phyloP scores from a whole-genome alignment of 2,329 filamentous ascomycete genomes.

The Penicillium sp. region DNA sequence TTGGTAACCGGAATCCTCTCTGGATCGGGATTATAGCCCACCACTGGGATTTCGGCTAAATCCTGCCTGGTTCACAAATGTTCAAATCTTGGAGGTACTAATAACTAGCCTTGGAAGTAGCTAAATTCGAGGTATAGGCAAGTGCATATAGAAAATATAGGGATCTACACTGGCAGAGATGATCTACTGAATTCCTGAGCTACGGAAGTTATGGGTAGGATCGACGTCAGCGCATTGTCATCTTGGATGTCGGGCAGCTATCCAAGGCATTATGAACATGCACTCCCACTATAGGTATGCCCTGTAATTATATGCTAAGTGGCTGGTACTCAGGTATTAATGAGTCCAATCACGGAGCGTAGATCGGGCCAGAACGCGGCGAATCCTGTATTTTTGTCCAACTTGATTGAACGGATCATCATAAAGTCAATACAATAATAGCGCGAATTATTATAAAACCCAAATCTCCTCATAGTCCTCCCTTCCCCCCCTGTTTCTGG shows the following conservation, averaged over 20 bases:
- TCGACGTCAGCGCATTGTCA: conserved; percentile 18
- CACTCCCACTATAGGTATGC: neutral
- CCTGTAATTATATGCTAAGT: neutral
- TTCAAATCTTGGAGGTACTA: neutral
- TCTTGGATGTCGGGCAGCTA: neutral
- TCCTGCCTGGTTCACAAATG: neutral
- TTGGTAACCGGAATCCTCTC: neutral
- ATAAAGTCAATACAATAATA: neutral
- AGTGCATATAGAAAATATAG: neutral
- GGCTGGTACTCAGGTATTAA: neutral
- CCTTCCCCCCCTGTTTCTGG: neutral
- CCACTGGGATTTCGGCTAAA: neutral
- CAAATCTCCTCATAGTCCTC: neutral
- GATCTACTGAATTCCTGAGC: neutral
- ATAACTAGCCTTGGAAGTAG: neutral
- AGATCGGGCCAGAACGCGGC: neutral
- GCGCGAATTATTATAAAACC: neutral
- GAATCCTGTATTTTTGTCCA: neutral
- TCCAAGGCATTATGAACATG: neutral
- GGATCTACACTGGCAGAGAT: neutral
- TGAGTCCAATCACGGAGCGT: conserved; percentile 7
- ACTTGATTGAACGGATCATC: neutral
- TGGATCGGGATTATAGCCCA: neutral
- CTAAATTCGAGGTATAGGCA: neutral
- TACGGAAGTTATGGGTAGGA: conserved; percentile 5